phyloP scores from a whole-genome alignment of 1,284 basidiomycete genomes.

The Sporisorium scitamineum region DNA sequence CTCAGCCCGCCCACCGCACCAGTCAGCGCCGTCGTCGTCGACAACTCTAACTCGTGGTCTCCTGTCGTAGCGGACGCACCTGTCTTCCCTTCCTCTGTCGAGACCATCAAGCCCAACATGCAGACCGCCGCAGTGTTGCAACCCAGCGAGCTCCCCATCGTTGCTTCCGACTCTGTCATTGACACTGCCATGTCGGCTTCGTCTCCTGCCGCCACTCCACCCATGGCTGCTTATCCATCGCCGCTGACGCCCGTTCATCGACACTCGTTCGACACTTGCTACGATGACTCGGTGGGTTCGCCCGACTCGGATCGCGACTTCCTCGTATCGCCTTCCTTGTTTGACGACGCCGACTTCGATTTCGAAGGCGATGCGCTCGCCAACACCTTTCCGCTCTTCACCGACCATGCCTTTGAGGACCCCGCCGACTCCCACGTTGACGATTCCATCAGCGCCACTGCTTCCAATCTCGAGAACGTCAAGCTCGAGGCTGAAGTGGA shows the following conservation, averaged over 20 bases:
- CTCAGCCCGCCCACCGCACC: conserved; percentile 27
- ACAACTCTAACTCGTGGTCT: conserved; percentile 6
- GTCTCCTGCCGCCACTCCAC: background rate
- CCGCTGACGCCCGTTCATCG: conserved; percentile 36
- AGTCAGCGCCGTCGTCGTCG: conserved; percentile 10
- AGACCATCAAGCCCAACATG: conserved; percentile 21
- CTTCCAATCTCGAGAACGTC: conserved; percentile 38
- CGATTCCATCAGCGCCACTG: conserved; percentile 17
- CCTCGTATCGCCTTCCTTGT: conserved; percentile 46
- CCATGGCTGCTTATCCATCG: conserved; percentile 5
- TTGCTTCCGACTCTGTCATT: background rate
- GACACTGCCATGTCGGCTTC: background rate
- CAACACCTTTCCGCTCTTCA: conserved; percentile 38
- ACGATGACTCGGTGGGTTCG: conserved; percentile 43
- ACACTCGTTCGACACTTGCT: conserved; percentile 42
- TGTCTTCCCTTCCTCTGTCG: conserved; percentile 18
- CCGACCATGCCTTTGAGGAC: conserved; percentile 33
- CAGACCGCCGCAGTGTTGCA: background rate
- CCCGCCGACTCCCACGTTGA: conserved; percentile 11
- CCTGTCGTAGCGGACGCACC: conserved; percentile 8
- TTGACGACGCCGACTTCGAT: conserved; percentile 46
- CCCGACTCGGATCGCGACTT: conserved; percentile 52
- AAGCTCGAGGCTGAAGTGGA: conserved; percentile 35
- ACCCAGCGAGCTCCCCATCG: background rate
- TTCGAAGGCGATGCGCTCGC: conserved; percentile 36